A percentile compares a stretch with the other conserved stretches of the same genome.
phyloP scores from a whole-genome alignment of 129 eudicot genomes.

The Chrysanthemum lavandulifolium region DNA sequence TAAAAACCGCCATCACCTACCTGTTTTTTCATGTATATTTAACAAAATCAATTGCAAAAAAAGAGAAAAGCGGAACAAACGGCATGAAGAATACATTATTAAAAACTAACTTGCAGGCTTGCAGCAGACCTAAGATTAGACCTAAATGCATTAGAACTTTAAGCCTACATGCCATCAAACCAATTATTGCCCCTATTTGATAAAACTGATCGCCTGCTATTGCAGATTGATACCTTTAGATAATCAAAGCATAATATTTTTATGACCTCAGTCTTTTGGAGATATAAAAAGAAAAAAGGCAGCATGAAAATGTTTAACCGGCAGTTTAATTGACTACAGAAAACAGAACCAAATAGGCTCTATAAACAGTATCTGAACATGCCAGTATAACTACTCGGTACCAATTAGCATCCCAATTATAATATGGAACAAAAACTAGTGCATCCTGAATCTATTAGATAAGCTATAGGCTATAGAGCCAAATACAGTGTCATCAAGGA shows the following conservation, averaged over 20 bases:
- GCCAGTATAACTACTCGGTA: background rate
- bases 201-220: background rate
- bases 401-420: background rate
- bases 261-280: background rate
- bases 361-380: background rate
- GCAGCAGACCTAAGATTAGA: background rate
- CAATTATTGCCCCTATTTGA: background rate
- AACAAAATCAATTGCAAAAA: slow-evolving; percentile 15
- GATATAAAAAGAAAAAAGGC: too few species aligned
- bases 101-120: slow-evolving; percentile 16
- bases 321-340: too few species aligned
- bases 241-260: background rate
- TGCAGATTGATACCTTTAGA: background rate
- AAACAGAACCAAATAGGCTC: background rate
- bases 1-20: slow-evolving; percentile 33
- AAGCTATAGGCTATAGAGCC: background rate
- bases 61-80: background rate
- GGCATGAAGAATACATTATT: background rate
- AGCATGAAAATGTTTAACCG: too few species aligned
- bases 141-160: background rate
- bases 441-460: background rate
- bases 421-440: slow-evolving; percentile 4
- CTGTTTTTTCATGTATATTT: slow-evolving; percentile 23
- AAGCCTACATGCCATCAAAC: slow-evolving; percentile 8
- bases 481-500: background rate